Base-by-base conservation (phyloP, 2,329 filamentous ascomycete genomes). In the Colletotrichum sp. region DNA sequence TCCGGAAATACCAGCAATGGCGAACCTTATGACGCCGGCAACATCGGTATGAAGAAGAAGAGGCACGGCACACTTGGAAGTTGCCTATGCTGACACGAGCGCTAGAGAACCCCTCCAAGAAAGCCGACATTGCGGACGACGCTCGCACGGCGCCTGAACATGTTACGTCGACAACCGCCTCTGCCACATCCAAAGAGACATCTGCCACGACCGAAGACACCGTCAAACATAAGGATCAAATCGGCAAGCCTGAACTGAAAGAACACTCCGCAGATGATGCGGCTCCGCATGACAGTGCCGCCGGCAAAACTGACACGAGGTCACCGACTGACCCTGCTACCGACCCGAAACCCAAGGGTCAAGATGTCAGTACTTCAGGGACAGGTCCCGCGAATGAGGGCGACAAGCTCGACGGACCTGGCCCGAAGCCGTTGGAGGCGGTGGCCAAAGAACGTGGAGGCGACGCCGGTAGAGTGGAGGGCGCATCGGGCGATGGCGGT, bases 21-120 rank as follows among this genome's bases (percentile, higher is more conserved):
- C 14, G 93, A 96, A 83, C 95, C 95, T 0, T 98, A 93, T 80
- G 95, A 97, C 81, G 92, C 92, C 74, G 95, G 95, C 65, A 97
- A 97, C 83, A 85, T 91, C n/a, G 89, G 91, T 87, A 90, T 57
- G 81, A 28, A 24, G 12, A 18, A 21, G 4, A 48, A 14, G 13
- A 16, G 18, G 7, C 21, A 9, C 28, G 26, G 34, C 57, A 16
- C 18, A 70, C 30, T 43, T 16, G 34, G 5, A 7, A 36, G 21
- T 59, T n/a, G 16, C n/a, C 26, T n/a, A 34, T 66, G 18, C 66
- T 76, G 18, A 77, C 55, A 39, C 10, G 26, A 6, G 24, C 3
- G 10, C 4, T 18, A 68, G 70, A 74, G 57, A 30, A 68, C 4
- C 61, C 74, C 8, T 13, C 71, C 39, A 77, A 77, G 34, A 72